Evolutionary conservation across 257 asterid genomes (phyloP).

Genomic region (Primulina eburnea): DNA sequence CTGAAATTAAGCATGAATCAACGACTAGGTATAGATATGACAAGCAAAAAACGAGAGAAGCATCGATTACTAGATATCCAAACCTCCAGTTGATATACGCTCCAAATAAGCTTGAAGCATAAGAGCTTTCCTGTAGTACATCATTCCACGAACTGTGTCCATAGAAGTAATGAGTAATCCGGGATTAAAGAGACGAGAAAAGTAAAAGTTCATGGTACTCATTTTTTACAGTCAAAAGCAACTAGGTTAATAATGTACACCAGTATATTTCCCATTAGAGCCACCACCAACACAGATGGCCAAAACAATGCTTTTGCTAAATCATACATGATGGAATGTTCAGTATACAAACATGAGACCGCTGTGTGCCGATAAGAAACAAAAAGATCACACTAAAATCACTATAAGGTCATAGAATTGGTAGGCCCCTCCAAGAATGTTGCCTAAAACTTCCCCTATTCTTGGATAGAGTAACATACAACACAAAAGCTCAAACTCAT

Average conservation of each 20-base stretch:
- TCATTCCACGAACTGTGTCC: slow-evolving; percentile 93
- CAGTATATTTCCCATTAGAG: neutral
- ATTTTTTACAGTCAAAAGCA: slow-evolving; percentile 17
- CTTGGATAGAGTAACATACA: neutral
- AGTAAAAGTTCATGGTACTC: slow-evolving; percentile 21
- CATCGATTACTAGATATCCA: slow-evolving; percentile 24
- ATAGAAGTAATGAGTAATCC: slow-evolving; percentile 29
- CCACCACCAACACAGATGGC: neutral
- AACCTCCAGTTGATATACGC: slow-evolving; percentile 65
- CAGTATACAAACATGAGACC: too few relatives aligned
- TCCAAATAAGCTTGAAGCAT: slow-evolving; percentile 94
- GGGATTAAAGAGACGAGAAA: slow-evolving; percentile 18
- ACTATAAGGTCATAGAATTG: neutral
- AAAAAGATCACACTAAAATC: too few relatives aligned
- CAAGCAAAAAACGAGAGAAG: slow-evolving; percentile 17
- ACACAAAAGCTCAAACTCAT: neutral
- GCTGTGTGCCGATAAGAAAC: too few relatives aligned
- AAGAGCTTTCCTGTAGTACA: slow-evolving; percentile 98
- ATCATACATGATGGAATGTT: too few relatives aligned
- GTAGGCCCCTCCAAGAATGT: neutral
- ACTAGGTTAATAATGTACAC: neutral
- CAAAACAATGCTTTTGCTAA: too few relatives aligned
- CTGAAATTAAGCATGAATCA: slow-evolving; percentile 36
- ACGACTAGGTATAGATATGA: slow-evolving; percentile 19
- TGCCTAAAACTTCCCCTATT: neutral